These are phyloP conservation scores for Citrus glauca DNA, from an alignment of 345 rosid species.

Conservation along the genomic window DNA sequence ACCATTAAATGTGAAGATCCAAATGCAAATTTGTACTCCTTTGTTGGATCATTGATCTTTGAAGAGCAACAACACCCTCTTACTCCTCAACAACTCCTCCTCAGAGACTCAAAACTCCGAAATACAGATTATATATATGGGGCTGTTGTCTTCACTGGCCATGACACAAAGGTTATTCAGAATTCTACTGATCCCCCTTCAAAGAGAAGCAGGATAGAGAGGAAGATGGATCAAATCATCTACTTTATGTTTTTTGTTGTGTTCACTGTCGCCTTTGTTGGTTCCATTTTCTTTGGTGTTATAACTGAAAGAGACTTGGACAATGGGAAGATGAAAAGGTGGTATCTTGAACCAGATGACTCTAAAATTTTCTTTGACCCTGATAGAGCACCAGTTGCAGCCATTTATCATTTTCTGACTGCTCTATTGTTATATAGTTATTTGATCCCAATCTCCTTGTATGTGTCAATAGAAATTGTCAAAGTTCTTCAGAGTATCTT, in stretches of 20 bases:
- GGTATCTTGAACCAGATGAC: conserved; percentile 78
- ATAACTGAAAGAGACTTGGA: conserved; percentile 54
- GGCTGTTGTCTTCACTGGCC: conserved; percentile 80
- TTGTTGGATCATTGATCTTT: conserved; percentile 69
- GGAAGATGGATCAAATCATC: conserved; percentile 72
- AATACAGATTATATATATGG: conserved; percentile 83
- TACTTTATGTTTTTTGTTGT: conserved; percentile 60
- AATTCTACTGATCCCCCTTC: conserved; percentile 84
- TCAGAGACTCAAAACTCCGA: conserved; percentile 80
- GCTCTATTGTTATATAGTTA: conserved; percentile 60
- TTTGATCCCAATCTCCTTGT: conserved; percentile 90
- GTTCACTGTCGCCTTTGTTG: conserved; percentile 47
- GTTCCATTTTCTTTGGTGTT: conserved; percentile 74
- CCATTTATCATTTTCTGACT: conserved; percentile 61
- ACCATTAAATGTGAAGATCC: conserved; percentile 84
- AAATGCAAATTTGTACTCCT: conserved; percentile 80
- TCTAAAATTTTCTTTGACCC: conserved; percentile 62
- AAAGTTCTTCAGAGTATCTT: conserved; percentile 81
- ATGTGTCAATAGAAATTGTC: conserved; percentile 82
- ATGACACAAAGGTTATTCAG: conserved; percentile 89
- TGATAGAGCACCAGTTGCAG: conserved; percentile 35
- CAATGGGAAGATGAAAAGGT: conserved; percentile 66
- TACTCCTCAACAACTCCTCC: conserved; percentile 75
- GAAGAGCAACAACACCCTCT: conserved; percentile 60
- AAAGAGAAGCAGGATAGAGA: conserved; percentile 85